Percentiles rank a stretch among this genome's conserved stretches.
These are phyloP conservation scores for Volvox reticuliferus DNA, from an alignment of 139 green algal species.

Conservation along the genomic window DNA sequence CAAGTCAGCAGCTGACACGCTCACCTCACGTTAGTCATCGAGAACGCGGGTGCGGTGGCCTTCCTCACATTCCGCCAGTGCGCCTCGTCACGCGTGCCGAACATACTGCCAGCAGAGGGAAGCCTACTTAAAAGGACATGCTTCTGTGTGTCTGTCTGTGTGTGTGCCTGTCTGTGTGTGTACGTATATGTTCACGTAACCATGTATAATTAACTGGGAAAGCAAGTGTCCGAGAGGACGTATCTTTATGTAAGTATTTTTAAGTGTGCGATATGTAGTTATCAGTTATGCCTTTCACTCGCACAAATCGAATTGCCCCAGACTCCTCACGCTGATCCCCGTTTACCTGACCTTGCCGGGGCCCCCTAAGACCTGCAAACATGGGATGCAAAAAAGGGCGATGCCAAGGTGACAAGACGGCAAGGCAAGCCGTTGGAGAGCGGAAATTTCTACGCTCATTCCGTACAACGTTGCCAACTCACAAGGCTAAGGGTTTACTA, in stretches of 20 bases:
- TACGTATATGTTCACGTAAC: too few relatives aligned
- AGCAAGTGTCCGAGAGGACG: too few relatives aligned
- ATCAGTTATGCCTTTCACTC: background rate
- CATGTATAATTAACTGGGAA: too few relatives aligned
- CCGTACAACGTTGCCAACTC: background rate
- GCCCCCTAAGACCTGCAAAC: conserved; percentile 23
- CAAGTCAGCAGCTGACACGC: background rate
- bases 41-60: conserved; percentile 39
- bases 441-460: background rate
- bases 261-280: background rate
- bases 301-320: too few relatives aligned
- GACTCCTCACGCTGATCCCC: background rate
- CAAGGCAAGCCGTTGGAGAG: too few relatives aligned
- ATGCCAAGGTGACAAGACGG: background rate
- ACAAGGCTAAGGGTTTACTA: too few relatives aligned
- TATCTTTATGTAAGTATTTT: too few relatives aligned
- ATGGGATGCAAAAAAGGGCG: background rate
- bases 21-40: conserved; percentile 38
- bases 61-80: conserved; percentile 43
- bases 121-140: background rate
- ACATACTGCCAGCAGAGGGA: conserved; percentile 28
- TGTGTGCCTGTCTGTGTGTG: too few relatives aligned
- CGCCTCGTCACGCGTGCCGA: conserved; percentile 29
- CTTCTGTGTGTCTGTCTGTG: too few relatives aligned
- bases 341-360: conserved; percentile 5